Percentiles rank a stretch among this genome's conserved stretches.
Conservation (phyloP, 768 basidiomycete species). For the Lactarius tabidus region DNA sequence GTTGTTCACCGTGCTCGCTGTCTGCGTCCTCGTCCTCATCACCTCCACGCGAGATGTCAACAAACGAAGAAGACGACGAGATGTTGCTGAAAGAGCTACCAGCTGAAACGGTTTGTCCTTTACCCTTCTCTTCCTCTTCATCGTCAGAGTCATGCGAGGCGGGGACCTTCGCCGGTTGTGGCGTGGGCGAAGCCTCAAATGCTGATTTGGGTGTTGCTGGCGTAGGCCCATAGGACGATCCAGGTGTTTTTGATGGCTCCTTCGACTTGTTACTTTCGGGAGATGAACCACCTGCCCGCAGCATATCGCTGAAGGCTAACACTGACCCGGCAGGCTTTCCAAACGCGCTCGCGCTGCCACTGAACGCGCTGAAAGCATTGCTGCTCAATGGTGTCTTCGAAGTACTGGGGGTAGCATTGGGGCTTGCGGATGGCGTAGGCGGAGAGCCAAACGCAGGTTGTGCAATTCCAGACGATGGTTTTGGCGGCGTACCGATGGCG, state of each 20-base stretch:
- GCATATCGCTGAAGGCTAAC: slow-evolving; percentile 59
- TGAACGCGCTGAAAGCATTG: slow-evolving; percentile 42
- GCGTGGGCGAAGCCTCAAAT: slow-evolving; percentile 16
- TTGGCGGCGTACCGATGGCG: slow-evolving; percentile 1
- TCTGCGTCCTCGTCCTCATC: slow-evolving; percentile 27
- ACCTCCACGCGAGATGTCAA: slow-evolving; percentile 20
- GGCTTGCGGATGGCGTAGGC: not conserved
- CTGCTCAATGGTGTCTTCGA: slow-evolving; percentile 30
- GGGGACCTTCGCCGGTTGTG: slow-evolving; percentile 5
- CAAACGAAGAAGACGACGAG: slow-evolving; percentile 21
- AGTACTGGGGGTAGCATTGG: slow-evolving; percentile 25
- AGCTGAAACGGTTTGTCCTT: slow-evolving; percentile 11
- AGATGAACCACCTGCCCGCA: slow-evolving; percentile 37
- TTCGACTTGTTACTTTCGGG: slow-evolving; percentile 14
- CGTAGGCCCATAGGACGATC: not conserved
- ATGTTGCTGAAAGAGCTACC: slow-evolving; percentile 18
- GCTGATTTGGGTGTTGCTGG: slow-evolving; percentile 6
- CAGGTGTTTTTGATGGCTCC: slow-evolving; percentile 6
- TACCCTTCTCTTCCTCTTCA: slow-evolving; percentile 10
- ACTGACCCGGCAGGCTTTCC: slow-evolving; percentile 36
- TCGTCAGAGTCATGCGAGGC: not conserved
- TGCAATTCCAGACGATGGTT: slow-evolving; percentile 33
- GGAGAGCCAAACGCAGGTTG: slow-evolving; percentile 38
- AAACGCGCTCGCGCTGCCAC: slow-evolving; percentile 38
- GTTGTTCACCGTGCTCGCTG: slow-evolving; percentile 15